phyloP scores from a whole-genome alignment of 2,329 filamentous ascomycete species.

The Fusarium buharicum region DNA sequence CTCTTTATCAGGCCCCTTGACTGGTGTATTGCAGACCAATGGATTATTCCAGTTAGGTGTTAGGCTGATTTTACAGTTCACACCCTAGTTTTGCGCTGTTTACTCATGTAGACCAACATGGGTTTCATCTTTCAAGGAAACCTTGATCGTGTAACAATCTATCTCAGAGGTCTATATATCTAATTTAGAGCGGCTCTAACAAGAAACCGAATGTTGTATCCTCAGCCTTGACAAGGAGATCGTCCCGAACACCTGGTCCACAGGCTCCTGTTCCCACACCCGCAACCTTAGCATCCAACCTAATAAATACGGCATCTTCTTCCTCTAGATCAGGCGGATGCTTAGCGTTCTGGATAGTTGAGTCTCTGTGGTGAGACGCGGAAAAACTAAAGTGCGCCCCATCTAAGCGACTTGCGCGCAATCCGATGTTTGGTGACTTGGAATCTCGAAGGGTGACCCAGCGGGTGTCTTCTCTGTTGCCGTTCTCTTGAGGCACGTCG shows the following conservation, averaged over 20 bases:
- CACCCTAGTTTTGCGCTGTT: too few species aligned
- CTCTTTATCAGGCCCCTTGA: too few species aligned
- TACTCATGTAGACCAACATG: too few species aligned
- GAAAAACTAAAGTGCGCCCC: slow-evolving; percentile 61
- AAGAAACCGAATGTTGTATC: slow-evolving; percentile 56
- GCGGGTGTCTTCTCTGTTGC: slow-evolving; percentile 69
- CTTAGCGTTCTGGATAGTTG: slow-evolving; percentile 65
- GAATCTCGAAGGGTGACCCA: slow-evolving; percentile 59
- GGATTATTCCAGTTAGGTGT: too few species aligned
- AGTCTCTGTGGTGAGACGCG: slow-evolving; percentile 63
- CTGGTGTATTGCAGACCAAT: too few species aligned
- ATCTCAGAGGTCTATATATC: background rate
- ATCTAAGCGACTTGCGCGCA: slow-evolving; percentile 37
- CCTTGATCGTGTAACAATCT: background rate
- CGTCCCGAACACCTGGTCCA: slow-evolving; percentile 59
- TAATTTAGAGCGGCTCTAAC: slow-evolving; percentile 47
- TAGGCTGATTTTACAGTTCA: too few species aligned
- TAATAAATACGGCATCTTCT: slow-evolving; percentile 57
- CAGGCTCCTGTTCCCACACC: slow-evolving; percentile 62
- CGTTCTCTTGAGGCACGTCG: slow-evolving; percentile 75
- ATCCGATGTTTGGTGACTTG: slow-evolving; percentile 22
- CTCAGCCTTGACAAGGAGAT: slow-evolving; percentile 55
- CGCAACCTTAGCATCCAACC: slow-evolving; percentile 59
- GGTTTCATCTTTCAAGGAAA: background rate
- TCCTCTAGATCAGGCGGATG: slow-evolving; percentile 72